Evolutionary conservation across 108 stramenopile species (phyloP), one percentile per base, ranked within the genome.

Genomic region (Fistulifera pelliculosa): DNA sequence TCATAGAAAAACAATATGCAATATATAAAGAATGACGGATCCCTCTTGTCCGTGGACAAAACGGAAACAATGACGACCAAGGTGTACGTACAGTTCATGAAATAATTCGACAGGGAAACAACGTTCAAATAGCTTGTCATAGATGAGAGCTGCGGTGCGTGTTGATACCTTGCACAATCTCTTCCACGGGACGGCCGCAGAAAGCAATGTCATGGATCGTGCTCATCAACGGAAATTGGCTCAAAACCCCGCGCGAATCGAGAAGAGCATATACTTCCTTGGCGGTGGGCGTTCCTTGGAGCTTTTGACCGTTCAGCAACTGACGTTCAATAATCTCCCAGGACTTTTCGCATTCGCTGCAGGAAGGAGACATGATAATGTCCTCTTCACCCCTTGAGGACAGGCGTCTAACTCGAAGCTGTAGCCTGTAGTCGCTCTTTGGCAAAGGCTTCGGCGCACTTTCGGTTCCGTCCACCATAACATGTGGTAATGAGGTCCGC

Each of bases 401-500:
- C 31, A 6, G 31, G 31, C 31, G 31, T 3, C 31, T 35, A n/a
- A n/a, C n/a, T n/a, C n/a, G n/a, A n/a, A n/a, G 31, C 6, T 3
- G 31, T 6, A 8, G 31, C 31, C 31, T 35, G 31, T 16, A 31
- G 12, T 17, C 31, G 27, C 14, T 65, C 60, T 44, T 38, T 39
- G 3, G 91, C 91, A 68, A 96, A 98, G 16, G 75, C 88, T 60
- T 94, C 94, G 17, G 93, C 94, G 56, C 95, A 96, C 55, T 80
- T 86, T 15, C 96, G 80, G 54, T 98, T 98, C 1, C 97, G 73
- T 19, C 97, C 94, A 16, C 97, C 95, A 52, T 96, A 96, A 62
- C 97, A 96, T 25, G 95, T 96, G 2, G 97, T 96, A 50, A 98
- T 96, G 4, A 98, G 71, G 58, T 98, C 97, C 0, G 96, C 97